A percentile compares a stretch with the other conserved stretches of the same genome.
phyloP scores from a whole-genome alignment of 441 rosid species.

The Croton laevigatus region DNA sequence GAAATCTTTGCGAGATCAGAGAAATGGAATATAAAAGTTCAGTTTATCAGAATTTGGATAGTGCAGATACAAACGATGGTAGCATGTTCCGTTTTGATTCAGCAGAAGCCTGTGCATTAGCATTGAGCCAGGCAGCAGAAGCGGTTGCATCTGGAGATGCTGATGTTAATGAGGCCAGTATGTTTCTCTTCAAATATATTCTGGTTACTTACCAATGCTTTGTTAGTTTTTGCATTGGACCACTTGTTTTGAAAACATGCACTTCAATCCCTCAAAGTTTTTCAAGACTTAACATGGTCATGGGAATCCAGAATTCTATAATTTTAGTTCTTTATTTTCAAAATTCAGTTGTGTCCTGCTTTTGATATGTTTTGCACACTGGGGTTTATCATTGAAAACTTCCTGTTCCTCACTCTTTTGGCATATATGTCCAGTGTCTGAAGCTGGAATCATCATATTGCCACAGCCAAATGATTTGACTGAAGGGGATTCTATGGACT shows the following conservation, averaged over 20 bases:
- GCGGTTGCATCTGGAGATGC: conserved; percentile 63
- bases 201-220: background rate
- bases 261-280: background rate
- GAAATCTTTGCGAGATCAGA: conserved; percentile 49
- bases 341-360: background rate
- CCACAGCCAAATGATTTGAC: conserved; percentile 43
- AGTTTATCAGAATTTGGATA: conserved; percentile 20
- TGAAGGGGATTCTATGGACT: conserved; percentile 36
- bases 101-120: conserved; percentile 78
- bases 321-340: background rate
- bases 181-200: conserved; percentile 18
- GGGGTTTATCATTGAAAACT: background rate
- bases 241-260: background rate
- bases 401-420: conserved; percentile 2
- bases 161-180: conserved; percentile 60
- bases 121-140: conserved; percentile 77
- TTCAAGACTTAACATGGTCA: background rate
- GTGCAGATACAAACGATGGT: conserved; percentile 30
- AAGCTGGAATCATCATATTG: conserved; percentile 72
- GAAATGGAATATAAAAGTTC: conserved; percentile 32
- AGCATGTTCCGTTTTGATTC: conserved; percentile 43
- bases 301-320: background rate
- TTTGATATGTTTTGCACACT: background rate
- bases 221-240: background rate
- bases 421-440: conserved; percentile 43